phyloP scores from a whole-genome alignment of 2,329 filamentous ascomycete species.

The Pseudovirgaria hyperparasitica region DNA sequence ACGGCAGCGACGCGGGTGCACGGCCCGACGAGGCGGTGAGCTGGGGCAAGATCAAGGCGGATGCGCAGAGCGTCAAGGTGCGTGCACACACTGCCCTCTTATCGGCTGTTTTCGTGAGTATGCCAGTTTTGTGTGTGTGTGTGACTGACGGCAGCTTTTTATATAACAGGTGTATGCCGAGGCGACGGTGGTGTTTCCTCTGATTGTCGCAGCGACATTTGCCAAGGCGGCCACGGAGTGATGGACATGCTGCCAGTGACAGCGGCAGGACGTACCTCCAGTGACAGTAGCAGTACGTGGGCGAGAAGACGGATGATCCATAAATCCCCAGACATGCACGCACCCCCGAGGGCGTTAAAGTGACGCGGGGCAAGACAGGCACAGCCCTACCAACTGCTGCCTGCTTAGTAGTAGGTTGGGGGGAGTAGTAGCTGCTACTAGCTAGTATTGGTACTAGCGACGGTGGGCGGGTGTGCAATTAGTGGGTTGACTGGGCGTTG shows the following conservation, averaged over 20 bases:
- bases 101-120: background rate
- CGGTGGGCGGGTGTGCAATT: too few species aligned
- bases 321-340: background rate
- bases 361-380: background rate
- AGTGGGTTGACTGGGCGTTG: too few species aligned
- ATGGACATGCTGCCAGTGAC: too few species aligned
- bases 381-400: too few species aligned
- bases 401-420: too few species aligned
- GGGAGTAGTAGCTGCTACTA: too few species aligned
- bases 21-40: constrained; percentile 93
- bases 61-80: constrained; percentile 83
- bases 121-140: background rate
- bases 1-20: constrained; percentile 91
- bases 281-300: too few species aligned
- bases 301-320: background rate
- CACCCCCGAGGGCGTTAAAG: background rate
- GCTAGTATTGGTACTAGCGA: too few species aligned
- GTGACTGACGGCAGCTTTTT: constrained; percentile 8
- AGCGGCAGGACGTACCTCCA: too few species aligned
- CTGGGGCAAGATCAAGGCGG: constrained; percentile 95
- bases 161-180: constrained; percentile 56
- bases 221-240: constrained; percentile 25
- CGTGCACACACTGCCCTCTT: constrained; percentile 34
- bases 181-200: constrained; percentile 53
- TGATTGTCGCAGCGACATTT: constrained; percentile 56